phyloP scores from a whole-genome alignment of 2,329 filamentous ascomycete genomes.

The Diaporthe vexans region DNA sequence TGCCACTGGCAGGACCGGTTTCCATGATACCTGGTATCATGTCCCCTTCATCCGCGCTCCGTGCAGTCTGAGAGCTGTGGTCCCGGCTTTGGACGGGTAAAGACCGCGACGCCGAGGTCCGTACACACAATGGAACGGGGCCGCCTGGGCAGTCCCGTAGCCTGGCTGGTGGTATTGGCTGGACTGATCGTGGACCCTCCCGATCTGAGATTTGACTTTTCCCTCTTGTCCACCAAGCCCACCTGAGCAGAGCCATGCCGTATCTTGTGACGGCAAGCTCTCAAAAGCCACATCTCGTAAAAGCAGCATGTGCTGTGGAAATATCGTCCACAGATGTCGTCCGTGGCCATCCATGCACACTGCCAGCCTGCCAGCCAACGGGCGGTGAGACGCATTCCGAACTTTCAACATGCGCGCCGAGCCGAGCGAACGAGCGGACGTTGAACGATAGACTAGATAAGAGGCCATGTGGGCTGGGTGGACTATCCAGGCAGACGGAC shows the following conservation, averaged over 20 bases:
- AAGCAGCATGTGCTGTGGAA: neutral
- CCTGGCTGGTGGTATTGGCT: neutral
- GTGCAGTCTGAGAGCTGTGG: neutral
- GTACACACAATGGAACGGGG: neutral
- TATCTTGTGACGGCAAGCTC: neutral
- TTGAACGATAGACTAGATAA: neutral
- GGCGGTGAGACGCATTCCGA: conserved; percentile 23
- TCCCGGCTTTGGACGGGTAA: conserved; percentile 21
- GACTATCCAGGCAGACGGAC: neutral
- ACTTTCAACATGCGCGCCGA: conserved; percentile 22
- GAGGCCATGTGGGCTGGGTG: conserved; percentile 8
- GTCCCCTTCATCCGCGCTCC: conserved; percentile 6
- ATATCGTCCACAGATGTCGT: too few species aligned
- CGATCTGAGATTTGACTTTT: neutral
- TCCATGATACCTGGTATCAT: conserved; percentile 15
- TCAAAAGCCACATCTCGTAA: conserved; percentile 4
- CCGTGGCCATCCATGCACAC: neutral
- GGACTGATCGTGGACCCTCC: neutral
- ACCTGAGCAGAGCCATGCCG: conserved; percentile 4
- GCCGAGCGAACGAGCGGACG: conserved; percentile 14
- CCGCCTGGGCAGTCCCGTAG: neutral
- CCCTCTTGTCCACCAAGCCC: neutral
- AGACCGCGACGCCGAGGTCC: conserved; percentile 15
- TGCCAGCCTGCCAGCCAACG: conserved; percentile 13
- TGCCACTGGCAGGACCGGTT: neutral